Conservation (phyloP, 1,284 basidiomycete species). For the Violaceomyces palustris region DNA sequence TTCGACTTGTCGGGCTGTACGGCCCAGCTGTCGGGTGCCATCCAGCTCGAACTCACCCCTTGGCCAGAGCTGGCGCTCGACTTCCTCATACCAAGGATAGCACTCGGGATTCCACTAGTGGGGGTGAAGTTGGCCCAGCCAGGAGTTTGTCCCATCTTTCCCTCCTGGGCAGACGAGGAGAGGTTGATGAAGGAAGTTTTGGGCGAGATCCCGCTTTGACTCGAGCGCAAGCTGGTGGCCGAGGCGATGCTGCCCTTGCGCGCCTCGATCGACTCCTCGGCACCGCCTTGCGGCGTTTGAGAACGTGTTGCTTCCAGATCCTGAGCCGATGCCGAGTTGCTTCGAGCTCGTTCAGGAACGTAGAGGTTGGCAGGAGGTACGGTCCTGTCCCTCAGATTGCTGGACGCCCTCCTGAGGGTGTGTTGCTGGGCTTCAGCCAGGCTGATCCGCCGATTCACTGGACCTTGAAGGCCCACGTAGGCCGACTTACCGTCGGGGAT, state of each 20-base stretch:
- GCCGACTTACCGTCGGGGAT: too few species aligned
- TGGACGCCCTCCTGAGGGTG: constrained; percentile 24
- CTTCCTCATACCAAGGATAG: constrained; percentile 25
- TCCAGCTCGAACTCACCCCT: constrained; percentile 42
- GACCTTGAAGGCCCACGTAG: too few species aligned
- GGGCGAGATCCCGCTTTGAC: constrained; percentile 41
- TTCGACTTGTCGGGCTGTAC: constrained; percentile 39
- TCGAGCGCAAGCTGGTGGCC: constrained; percentile 20
- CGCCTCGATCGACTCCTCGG: too few species aligned
- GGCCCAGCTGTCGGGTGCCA: constrained; percentile 51
- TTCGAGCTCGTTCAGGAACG: too few species aligned
- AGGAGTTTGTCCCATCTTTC: too few species aligned
- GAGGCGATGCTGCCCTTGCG: constrained; percentile 32
- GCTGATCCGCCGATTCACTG: too few species aligned
- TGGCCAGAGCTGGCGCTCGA: constrained; percentile 33
- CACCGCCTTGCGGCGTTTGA: too few species aligned
- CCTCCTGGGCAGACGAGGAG: constrained; percentile 10
- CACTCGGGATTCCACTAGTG: too few species aligned
- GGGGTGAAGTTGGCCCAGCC: too few species aligned
- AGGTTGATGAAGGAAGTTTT: constrained; percentile 35
- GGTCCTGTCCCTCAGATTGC: constrained; percentile 17
- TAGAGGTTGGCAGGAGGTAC: too few species aligned
- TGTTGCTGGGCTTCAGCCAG: constrained; percentile 29
- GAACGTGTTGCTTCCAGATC: too few species aligned
- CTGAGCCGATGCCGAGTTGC: too few species aligned